Evolutionary conservation across 2,329 filamentous ascomycete genomes (phyloP).

Genomic region (Pseudogymnoascus sp.): DNA sequence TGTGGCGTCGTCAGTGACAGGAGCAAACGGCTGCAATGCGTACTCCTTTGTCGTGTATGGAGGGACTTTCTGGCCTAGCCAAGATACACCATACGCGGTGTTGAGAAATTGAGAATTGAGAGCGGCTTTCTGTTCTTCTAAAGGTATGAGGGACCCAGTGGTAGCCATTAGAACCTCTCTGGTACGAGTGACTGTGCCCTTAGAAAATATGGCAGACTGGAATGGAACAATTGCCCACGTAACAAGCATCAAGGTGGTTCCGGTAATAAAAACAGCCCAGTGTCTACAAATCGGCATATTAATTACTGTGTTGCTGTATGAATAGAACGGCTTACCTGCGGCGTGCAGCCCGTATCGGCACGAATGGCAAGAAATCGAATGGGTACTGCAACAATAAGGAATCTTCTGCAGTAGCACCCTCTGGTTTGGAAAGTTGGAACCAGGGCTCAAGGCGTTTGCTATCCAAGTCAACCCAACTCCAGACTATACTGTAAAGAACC

Average conservation of each 20-base stretch:
- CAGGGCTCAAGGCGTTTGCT: conserved; percentile 52
- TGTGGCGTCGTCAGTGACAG: background rate
- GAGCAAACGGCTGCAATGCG: conserved; percentile 36
- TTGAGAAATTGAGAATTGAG: conserved; percentile 35
- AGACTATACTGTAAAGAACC: conserved; percentile 46
- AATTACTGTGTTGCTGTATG: background rate
- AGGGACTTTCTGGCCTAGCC: conserved; percentile 38
- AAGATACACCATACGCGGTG: conserved; percentile 37
- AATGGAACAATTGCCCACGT: conserved; percentile 48
- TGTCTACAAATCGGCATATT: conserved; percentile 31
- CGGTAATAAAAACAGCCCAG: conserved; percentile 44
- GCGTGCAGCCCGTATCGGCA: conserved; percentile 34
- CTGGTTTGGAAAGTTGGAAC: conserved; percentile 43
- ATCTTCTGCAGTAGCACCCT: conserved; percentile 36
- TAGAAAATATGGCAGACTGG: conserved; percentile 47
- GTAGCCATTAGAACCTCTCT: conserved; percentile 12
- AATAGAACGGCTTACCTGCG: conserved; percentile 22
- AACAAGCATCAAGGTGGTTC: conserved; percentile 40
- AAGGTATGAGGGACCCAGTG: conserved; percentile 24
- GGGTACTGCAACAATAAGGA: conserved; percentile 49
- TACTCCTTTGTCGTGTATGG: conserved; percentile 37
- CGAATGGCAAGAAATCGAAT: conserved; percentile 37
- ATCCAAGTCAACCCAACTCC: conserved; percentile 54
- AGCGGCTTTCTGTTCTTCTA: conserved; percentile 23
- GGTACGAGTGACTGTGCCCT: conserved; percentile 23